Conservation (phyloP, 805 yeast genomes). For the Starmera quercuum region DNA sequence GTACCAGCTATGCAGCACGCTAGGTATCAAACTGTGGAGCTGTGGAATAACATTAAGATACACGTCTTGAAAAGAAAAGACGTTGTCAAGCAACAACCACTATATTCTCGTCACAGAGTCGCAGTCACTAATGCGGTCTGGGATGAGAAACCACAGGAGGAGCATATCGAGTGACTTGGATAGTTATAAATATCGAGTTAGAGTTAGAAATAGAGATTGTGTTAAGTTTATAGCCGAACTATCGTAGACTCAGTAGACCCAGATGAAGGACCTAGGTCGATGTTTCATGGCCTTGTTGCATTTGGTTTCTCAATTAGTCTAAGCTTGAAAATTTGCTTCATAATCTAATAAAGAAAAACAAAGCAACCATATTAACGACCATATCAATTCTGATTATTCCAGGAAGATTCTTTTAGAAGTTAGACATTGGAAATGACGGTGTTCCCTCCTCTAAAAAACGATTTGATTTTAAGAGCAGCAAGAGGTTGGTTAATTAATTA, state of each 20-base stretch:
- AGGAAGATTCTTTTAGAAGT: no score
- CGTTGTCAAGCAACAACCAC: constrained; percentile 38
- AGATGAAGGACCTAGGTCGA: no score
- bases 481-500: constrained; percentile 28
- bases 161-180: constrained; percentile 39
- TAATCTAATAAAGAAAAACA: no score
- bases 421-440: constrained; percentile 12
- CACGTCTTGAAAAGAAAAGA: constrained; percentile 31
- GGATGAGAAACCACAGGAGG: constrained; percentile 45
- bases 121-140: constrained; percentile 50
- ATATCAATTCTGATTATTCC: no score
- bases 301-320: no score
- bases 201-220: no score
- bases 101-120: constrained; percentile 44
- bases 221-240: no score
- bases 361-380: no score
- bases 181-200: no score
- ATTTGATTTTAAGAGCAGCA: constrained; percentile 87
- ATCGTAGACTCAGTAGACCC: no score
- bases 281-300: no score
- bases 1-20: constrained; percentile 48
- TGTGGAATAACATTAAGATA: constrained; percentile 35
- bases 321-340: no score
- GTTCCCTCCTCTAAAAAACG: constrained; percentile 81
- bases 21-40: constrained; percentile 26